These are phyloP conservation scores for Phytophthora quininea DNA, from an alignment of 352 stramenopile species.

Conservation along the genomic window DNA sequence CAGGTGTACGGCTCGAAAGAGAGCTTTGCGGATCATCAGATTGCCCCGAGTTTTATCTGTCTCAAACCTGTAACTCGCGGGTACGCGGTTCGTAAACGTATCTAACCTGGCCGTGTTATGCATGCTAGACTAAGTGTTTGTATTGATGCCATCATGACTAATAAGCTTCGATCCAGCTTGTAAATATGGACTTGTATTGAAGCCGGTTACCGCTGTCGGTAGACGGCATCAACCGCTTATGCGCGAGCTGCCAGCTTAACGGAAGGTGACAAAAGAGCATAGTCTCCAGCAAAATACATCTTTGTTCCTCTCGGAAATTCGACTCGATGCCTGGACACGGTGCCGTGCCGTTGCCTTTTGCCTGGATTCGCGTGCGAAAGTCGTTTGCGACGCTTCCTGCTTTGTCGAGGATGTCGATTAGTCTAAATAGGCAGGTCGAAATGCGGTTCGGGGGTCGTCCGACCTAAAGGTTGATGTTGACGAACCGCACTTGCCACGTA, in stretches of 20 bases:
- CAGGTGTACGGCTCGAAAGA: too few relatives aligned
- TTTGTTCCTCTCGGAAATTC: too few relatives aligned
- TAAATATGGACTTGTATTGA: not conserved
- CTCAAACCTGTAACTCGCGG: not conserved
- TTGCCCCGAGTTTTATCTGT: not conserved
- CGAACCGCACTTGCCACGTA: not conserved
- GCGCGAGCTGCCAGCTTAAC: too few relatives aligned
- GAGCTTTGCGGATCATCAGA: not conserved
- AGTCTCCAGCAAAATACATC: too few relatives aligned
- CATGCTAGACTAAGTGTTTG: not conserved
- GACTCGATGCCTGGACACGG: too few relatives aligned
- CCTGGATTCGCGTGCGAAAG: too few relatives aligned
- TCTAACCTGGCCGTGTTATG: not conserved
- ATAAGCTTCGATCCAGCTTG: not conserved
- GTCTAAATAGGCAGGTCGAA: not conserved
- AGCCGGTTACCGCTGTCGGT: too few relatives aligned
- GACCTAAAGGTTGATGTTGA: not conserved
- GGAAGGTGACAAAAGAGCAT: too few relatives aligned
- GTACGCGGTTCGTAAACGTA: not conserved
- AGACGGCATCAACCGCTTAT: too few relatives aligned
- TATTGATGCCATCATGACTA: not conserved
- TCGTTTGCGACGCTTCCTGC: too few relatives aligned
- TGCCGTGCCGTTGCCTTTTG: too few relatives aligned
- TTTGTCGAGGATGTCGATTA: not conserved
- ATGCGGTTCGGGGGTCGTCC: not conserved